Evolutionary conservation across 2,329 filamentous ascomycete species (phyloP).

Genomic region (Trichothecium sympodiale): DNA sequence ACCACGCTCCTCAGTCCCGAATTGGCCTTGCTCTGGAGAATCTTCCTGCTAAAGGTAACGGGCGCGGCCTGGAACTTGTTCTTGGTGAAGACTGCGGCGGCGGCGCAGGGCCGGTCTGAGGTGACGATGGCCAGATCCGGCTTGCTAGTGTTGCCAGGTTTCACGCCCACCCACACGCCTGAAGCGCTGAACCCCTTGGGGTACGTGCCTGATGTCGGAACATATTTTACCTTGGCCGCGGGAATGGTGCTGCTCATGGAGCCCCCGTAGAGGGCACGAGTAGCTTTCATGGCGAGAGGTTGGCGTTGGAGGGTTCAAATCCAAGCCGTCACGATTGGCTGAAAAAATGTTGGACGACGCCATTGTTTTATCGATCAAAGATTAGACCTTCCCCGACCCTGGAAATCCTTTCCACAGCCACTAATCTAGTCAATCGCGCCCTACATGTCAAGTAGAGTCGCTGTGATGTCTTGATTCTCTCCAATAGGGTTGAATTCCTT

Average conservation of each 20-base stretch:
- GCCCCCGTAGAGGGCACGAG: constrained; percentile 21
- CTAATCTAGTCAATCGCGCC: too few species aligned
- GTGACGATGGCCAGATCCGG: constrained; percentile 83
- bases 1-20: constrained; percentile 69
- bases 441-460: neutral
- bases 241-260: constrained; percentile 40
- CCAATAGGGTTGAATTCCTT: neutral
- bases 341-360: too few species aligned
- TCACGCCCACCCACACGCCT: constrained; percentile 85
- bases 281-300: constrained; percentile 17
- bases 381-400: too few species aligned
- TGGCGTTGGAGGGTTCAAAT: neutral
- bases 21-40: constrained; percentile 56
- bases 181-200: constrained; percentile 82
- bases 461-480: neutral
- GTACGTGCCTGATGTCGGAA: constrained; percentile 76
- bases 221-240: constrained; percentile 77
- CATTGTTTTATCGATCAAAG: too few species aligned
- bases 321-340: too few species aligned
- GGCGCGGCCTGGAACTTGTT: constrained; percentile 98
- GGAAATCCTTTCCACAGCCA: too few species aligned
- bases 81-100: constrained; percentile 89
- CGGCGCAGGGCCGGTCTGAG: constrained; percentile 76
- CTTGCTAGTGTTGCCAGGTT: constrained; percentile 81
- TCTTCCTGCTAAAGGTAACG: constrained; percentile 70